Evolutionary conservation across 345 rosid species (phyloP).

Genomic region (Gynandropsis gynandra): DNA sequence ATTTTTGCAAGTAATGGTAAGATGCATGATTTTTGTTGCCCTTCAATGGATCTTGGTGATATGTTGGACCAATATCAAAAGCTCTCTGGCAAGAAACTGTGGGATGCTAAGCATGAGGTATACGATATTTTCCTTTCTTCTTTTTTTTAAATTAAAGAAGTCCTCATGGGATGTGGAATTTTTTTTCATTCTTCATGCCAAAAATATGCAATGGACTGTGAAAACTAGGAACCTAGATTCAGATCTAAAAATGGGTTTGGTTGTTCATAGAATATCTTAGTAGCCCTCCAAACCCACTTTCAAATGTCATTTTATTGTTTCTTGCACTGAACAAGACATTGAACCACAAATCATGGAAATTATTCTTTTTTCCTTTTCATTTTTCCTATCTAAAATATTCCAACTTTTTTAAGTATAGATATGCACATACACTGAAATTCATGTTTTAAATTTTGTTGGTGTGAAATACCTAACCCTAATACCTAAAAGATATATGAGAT

Average conservation of each 20-base stretch:
- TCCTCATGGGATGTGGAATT: slow-evolving; percentile 25
- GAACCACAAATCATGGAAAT: slow-evolving; percentile 30
- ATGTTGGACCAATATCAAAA: slow-evolving; percentile 74
- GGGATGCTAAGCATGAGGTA: slow-evolving; percentile 99
- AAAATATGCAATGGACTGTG: slow-evolving; percentile 24
- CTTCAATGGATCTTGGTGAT: slow-evolving; percentile 53
- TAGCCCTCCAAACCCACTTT: slow-evolving; percentile 13
- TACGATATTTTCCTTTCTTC: background rate
- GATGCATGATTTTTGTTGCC: slow-evolving; percentile 62
- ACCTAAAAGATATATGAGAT: no score
- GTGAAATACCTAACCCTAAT: no score
- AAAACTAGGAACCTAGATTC: slow-evolving; percentile 39
- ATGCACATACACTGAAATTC: no score
- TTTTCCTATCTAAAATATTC: background rate
- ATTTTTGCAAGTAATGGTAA: slow-evolving; percentile 58
- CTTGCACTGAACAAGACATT: slow-evolving; percentile 21
- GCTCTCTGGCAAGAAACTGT: slow-evolving; percentile 64
- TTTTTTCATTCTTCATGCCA: slow-evolving; percentile 11
- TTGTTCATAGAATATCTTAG: no score
- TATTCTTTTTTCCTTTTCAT: slow-evolving; percentile 13
- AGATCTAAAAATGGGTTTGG: slow-evolving; percentile 18
- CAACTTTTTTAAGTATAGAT: background rate
- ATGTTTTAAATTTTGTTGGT: no score
- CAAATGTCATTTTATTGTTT: slow-evolving; percentile 15
- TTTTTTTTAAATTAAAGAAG: background rate